phyloP scores from a whole-genome alignment of 164 flowering plant genomes.

The Berberis vulgaris region DNA sequence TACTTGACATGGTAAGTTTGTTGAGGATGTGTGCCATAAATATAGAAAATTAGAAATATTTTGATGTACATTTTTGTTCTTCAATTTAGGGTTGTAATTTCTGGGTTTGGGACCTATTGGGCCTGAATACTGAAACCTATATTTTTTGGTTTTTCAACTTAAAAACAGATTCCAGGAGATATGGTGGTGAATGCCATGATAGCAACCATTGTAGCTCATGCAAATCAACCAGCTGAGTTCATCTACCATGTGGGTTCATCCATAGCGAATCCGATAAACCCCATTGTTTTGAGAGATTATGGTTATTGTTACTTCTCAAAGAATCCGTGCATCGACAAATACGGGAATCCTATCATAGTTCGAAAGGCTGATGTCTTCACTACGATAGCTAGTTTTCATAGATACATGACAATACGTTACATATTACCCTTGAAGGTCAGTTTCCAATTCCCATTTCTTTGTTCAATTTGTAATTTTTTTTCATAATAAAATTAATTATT shows the following conservation, averaged over 20 bases:
- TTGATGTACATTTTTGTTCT: no score
- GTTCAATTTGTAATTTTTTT: no score
- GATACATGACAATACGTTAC: constrained; percentile 45
- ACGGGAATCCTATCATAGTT: constrained; percentile 49
- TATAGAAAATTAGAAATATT: no score
- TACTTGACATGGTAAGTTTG: constrained; percentile 46
- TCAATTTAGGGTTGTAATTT: no score
- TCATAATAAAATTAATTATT: neutral
- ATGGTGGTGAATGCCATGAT: constrained; percentile 80
- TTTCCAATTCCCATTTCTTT: neutral
- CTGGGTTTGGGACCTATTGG: no score
- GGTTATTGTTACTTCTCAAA: constrained; percentile 33
- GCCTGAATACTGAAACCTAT: no score
- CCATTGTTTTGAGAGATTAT: constrained; percentile 12
- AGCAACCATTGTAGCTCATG: constrained; percentile 45
- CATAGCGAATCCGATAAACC: constrained; percentile 29
- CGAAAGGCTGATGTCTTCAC: constrained; percentile 16
- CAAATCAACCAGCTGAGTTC: constrained; percentile 16
- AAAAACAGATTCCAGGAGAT: constrained; percentile 89
- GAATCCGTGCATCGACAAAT: constrained; percentile 43
- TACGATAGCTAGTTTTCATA: constrained; percentile 37
- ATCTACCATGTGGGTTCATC: constrained; percentile 74
- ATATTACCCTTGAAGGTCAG: constrained; percentile 50
- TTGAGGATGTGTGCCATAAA: neutral
- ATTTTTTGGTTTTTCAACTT: no score